phyloP scores from a whole-genome alignment of 1,139 yeast genomes.

The Debaryomyces subglobosus region DNA sequence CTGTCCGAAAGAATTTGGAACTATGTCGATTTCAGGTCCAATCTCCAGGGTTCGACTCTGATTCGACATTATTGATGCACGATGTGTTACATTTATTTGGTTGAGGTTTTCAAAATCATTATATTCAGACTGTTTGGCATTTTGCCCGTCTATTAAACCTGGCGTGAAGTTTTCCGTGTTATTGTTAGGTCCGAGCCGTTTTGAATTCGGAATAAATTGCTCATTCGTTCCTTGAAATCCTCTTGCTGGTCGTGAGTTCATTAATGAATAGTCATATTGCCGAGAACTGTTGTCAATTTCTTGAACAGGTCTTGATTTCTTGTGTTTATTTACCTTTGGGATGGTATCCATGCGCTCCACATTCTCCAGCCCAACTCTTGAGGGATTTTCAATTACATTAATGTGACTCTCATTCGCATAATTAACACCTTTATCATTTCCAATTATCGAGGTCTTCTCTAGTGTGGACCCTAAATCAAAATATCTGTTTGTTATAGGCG shows the following conservation, averaged over 20 bases:
- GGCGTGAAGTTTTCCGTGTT: neutral
- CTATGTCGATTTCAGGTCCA: neutral
- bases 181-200: neutral
- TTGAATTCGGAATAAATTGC: neutral
- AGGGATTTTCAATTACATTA: neutral
- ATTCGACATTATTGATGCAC: neutral
- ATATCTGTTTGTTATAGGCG: slow-evolving; percentile 17
- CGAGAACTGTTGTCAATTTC: neutral
- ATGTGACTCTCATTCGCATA: neutral
- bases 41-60: neutral
- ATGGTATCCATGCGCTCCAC: neutral
- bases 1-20: neutral
- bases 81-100: neutral
- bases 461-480: slow-evolving; percentile 15
- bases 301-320: neutral
- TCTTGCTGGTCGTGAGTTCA: too few species aligned
- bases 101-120: neutral
- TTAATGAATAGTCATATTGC: neutral
- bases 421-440: neutral
- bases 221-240: neutral
- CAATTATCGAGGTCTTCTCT: neutral
- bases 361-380: neutral
- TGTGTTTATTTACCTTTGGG: too few species aligned
- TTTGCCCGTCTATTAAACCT: neutral
- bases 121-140: neutral